Base-by-base conservation (phyloP, 140 eudicot genomes). In the Flaveria floridana region DNA sequence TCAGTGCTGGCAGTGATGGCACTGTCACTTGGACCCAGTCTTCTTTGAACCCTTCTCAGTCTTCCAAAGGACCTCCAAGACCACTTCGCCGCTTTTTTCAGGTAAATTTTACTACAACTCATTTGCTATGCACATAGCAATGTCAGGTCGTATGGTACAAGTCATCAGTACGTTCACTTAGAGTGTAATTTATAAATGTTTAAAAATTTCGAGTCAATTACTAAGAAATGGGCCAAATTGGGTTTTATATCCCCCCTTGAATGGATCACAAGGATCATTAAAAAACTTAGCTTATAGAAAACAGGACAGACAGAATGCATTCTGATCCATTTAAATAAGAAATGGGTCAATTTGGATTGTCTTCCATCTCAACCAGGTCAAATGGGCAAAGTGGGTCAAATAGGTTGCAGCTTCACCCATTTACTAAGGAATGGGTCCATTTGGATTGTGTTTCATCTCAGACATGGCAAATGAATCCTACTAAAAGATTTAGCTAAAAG, bases 1-100 rank as follows among this genome's bases (percentile, higher is more conserved):
- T 92, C 23, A 86, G 90, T 68, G 87, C 96, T 0, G 98, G 98
- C 9, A 87, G 98, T 65, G 92, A 92, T 72, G 98, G 98, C 34
- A 86, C 78, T 9, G 72, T 89, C 25, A 83, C 89, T 0, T 92
- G 96, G 96, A 89, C 90, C 74, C 98, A 92, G 50, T 82, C 97
- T 18, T 87, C 96, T 20, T 74, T 87, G 59, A 87, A 79, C 75
- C 82, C 87, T 39, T 84, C 89, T 30, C 74, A 42, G 47, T 80
- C 86, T 50, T 81, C 95, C 58, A 76, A 77, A 83, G 95, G 98
- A 23, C 92, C 95, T 78, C 95, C 96, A 0, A 89, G 95, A 86
- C 95, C 98, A 59, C 83, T 92, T 15, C 82, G 97, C 19, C 86
- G 95, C 62, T 89, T 89, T 76, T 90, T 89, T 53, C 96, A 92